Base-by-base conservation (phyloP, 306 rosid species). In the Bauhinia variegata region DNA sequence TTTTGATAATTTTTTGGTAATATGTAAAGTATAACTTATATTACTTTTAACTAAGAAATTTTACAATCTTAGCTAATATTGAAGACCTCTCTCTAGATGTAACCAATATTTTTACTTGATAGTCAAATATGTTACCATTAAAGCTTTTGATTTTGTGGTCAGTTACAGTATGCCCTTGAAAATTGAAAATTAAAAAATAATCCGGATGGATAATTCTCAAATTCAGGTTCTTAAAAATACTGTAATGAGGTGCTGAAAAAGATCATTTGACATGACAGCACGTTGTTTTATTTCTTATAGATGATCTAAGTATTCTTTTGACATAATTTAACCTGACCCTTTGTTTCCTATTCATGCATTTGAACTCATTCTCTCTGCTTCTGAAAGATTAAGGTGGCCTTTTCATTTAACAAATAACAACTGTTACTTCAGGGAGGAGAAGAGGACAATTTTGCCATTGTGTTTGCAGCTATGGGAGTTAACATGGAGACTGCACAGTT, bases 401-500 rank as follows among this genome's bases (percentile, higher is more conserved):
- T 58, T 56, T 63, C 54, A 65, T n/a, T n/a, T n/a, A n/a, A n/a
- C n/a, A n/a, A n/a, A n/a, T 81, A n/a, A 61, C 64, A 59, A n/a
- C 48, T 39, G 5, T 54, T 54, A 18, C 85, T 82, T 60, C 86
- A 95, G 99, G 87, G 58, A 58, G 80, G 38, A 28, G 92, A 77
- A 79, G 99, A 90, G 28, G 99, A 95, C 86, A 90, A 95, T 72
- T 95, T 95, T 73, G 99, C 99, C 78, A 95, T 90, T 77, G 99
- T 93, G 72, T 95, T 95, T 85, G 99, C 99, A 12, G 99, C 99
- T 75, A 95, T 95, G 99, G 99, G 99, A 71, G 99, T 95, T 70
- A 95, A 95, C 82, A 95, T 95, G 99, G 99, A 95, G 82, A 86
- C 99, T 62, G 99, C 99, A 17, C 99, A 95, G 81, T 95, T 95